These are phyloP conservation scores for Colletotrichum sp. DNA, from an alignment of 2,329 filamentous ascomycete genomes.

Conservation along the genomic window DNA sequence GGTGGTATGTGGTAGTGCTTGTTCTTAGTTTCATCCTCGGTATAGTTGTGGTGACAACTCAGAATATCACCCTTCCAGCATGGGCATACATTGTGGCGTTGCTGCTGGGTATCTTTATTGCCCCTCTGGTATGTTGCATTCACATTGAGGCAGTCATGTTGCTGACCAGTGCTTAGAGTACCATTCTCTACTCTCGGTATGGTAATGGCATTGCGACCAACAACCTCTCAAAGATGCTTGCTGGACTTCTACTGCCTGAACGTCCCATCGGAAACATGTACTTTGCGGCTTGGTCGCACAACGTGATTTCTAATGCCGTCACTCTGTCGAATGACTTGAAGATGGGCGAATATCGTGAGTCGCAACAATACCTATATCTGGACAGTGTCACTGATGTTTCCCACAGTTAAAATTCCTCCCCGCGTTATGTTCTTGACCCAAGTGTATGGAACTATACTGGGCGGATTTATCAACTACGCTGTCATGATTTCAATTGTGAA, in stretches of 20 bases:
- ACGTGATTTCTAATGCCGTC: constrained; percentile 56
- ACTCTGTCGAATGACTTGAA: constrained; percentile 59
- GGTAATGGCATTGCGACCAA: constrained; percentile 65
- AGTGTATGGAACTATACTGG: constrained; percentile 59
- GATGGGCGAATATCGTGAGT: constrained; percentile 62
- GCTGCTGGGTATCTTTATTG: constrained; percentile 49
- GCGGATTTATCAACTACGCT: constrained; percentile 58
- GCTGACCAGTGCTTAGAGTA: constrained; percentile 41
- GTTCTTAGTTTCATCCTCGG: constrained; percentile 50
- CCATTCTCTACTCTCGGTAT: constrained; percentile 54
- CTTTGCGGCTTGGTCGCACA: constrained; percentile 64
- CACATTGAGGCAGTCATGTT: background rate
- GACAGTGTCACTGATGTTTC: constrained; percentile 21
- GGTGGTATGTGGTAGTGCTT: constrained; percentile 51
- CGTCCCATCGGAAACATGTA: constrained; percentile 63
- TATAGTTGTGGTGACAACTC: constrained; percentile 48
- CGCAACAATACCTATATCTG: fast-evolving
- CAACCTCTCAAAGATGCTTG: constrained; percentile 63
- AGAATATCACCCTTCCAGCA: constrained; percentile 49
- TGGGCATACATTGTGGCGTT: constrained; percentile 55
- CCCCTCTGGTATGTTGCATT: constrained; percentile 47
- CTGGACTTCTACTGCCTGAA: constrained; percentile 54
- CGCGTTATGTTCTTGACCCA: constrained; percentile 61
- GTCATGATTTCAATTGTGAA: constrained; percentile 61
- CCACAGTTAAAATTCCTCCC: constrained; percentile 58